phyloP scores from a whole-genome alignment of 1,139 yeast genomes.

The Nadsonia commutata region DNA sequence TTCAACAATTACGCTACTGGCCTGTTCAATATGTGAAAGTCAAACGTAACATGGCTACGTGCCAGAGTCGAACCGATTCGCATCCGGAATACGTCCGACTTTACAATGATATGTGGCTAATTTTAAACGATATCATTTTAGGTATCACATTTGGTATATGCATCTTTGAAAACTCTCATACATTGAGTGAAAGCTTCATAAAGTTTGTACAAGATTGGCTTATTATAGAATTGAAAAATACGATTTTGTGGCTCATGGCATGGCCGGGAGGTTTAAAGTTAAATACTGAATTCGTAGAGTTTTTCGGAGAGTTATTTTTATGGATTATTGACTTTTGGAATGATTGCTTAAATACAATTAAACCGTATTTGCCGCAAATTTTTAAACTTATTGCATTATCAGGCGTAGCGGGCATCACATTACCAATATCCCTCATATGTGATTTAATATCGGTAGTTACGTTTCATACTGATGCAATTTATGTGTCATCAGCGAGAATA shows the following conservation, averaged over 20 bases:
- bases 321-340: slow-evolving; percentile 77
- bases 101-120: slow-evolving; percentile 80
- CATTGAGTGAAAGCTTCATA: slow-evolving; percentile 18
- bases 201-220: slow-evolving; percentile 26
- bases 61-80: slow-evolving; percentile 23
- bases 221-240: slow-evolving; percentile 28
- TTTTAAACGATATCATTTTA: slow-evolving; percentile 62
- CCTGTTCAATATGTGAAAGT: slow-evolving; percentile 68
- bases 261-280: slow-evolving; percentile 93
- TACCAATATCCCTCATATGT: slow-evolving; percentile 48
- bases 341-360: slow-evolving; percentile 13
- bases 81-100: slow-evolving; percentile 65
- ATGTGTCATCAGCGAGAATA: slow-evolving; percentile 62
- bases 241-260: slow-evolving; percentile 64
- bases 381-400: slow-evolving; percentile 27
- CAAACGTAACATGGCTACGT: slow-evolving; percentile 9
- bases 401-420: slow-evolving; percentile 45
- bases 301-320: slow-evolving; percentile 70
- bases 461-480: slow-evolving; percentile 62
- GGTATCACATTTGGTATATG: slow-evolving; percentile 50
- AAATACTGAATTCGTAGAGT: slow-evolving; percentile 71
- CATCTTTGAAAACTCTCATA: slow-evolving; percentile 31
- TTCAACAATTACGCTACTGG: slow-evolving; percentile 63
- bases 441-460: slow-evolving; percentile 54
- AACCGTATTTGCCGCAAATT: slow-evolving; percentile 22